Evolutionary conservation across 2,329 filamentous ascomycete species (phyloP), one percentile per base, ranked within the genome.

Genomic region (Spiromastix sp.): DNA sequence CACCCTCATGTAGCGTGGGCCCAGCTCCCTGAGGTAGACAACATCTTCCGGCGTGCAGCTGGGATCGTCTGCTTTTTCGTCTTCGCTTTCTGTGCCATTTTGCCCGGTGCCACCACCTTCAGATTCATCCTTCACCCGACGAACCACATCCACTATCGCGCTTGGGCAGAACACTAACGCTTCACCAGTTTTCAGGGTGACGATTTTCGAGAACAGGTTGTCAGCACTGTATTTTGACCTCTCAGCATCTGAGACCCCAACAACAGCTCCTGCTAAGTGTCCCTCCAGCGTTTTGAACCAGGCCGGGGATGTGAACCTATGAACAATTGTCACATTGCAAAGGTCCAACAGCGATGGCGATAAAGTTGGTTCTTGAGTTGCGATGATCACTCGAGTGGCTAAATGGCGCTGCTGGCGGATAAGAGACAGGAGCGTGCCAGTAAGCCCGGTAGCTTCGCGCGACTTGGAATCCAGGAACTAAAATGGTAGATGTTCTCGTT

Each of bases 291-390:
- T 61, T 0, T 50, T 48, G 18, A 75, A 66, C 80, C 79, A 84
- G 2, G 68, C 67, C 0, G 79, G 79, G 0, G 72, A 78, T 0
- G 67, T 75, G 53, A 87, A 87, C 0, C 78, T 69, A 48, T 87
- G 81, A 0, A 86, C 74, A 11, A 86, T 66, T 0, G 75, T 81
- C n/a, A 82, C 60, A 1, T 74, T 77, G 52, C 78, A 85, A 0
- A 89, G 62, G 35, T 85, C 80, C 0, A 89, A 66, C 0, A 91
- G 66, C 11, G 69, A 67, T 0, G 76, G 73, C 0, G 77, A 79
- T 3, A 87, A 67, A 0, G 79, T 84, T 0, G 82, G 83, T 47
- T 89, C 83, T 49, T 91, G 81, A 0, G 82, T 89, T 0, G 81
- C 77, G 20, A 89, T 77, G 27, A 89, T 51, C 4, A 86, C 65